Percentiles rank a stretch among this genome's conserved stretches.
Conservation (phyloP, 2,329 filamentous ascomycete genomes). For the Neonectria sp. region DNA sequence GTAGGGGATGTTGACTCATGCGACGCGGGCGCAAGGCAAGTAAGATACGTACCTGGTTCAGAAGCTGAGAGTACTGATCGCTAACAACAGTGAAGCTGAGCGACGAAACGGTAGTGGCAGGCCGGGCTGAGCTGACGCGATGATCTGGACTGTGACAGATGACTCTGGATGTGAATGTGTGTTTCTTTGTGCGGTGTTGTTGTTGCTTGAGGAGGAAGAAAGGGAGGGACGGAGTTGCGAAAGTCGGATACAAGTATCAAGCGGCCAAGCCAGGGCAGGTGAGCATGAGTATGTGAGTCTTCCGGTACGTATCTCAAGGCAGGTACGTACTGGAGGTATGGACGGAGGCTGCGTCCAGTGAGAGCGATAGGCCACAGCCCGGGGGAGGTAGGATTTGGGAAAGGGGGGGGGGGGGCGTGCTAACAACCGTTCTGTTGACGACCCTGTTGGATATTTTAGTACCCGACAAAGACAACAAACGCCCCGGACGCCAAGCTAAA, state of each 20-base stretch:
- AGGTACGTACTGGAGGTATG: conserved; percentile 22
- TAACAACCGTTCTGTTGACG: neutral
- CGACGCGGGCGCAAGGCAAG: conserved; percentile 19
- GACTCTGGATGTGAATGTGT: conserved; percentile 68
- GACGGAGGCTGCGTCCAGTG: neutral
- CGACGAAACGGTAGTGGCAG: conserved; percentile 48
- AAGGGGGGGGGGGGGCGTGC: conserved; percentile 30
- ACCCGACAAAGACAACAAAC: neutral
- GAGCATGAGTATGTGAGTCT: conserved; percentile 43
- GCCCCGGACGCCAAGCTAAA: neutral
- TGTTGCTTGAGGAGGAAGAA: conserved; percentile 62
- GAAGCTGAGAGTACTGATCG: conserved; percentile 47
- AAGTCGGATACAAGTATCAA: conserved; percentile 48
- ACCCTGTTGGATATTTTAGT: neutral
- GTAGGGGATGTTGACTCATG: conserved; percentile 43
- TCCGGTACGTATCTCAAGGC: conserved; percentile 41
- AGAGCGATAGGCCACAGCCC: conserved; percentile 40
- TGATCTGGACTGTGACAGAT: conserved; percentile 73
- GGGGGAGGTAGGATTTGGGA: conserved; percentile 30
- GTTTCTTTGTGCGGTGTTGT: conserved; percentile 66
- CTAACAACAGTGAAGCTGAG: conserved; percentile 46
- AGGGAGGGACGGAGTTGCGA: conserved; percentile 54
- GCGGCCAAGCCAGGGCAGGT: conserved; percentile 42
- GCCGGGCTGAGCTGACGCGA: conserved; percentile 66
- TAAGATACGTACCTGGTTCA: conserved; percentile 53